phyloP scores from a whole-genome alignment of 2,329 filamentous ascomycete species.

The Aspergillus sp. region DNA sequence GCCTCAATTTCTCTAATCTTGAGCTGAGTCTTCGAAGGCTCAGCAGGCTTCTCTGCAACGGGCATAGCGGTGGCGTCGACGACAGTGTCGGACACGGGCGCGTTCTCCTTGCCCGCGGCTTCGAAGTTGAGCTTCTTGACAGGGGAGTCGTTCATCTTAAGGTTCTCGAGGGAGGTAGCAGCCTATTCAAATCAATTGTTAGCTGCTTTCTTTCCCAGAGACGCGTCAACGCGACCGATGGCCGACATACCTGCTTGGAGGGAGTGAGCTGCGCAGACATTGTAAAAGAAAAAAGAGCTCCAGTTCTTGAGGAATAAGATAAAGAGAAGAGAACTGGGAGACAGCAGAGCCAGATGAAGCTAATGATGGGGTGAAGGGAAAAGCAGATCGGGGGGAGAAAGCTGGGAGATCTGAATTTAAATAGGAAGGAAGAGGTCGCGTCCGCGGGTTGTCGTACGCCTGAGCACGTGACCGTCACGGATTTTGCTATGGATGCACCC shows the following conservation, averaged over 20 bases:
- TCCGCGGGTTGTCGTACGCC: not conserved
- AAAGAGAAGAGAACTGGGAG: slow-evolving; percentile 25
- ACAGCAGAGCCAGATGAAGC: too few species aligned
- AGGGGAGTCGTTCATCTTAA: slow-evolving; percentile 87
- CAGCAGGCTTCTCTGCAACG: slow-evolving; percentile 44
- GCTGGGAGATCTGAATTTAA: slow-evolving; percentile 1
- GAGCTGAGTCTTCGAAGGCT: slow-evolving; percentile 45
- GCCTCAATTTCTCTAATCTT: slow-evolving; percentile 68
- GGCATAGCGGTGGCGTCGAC: slow-evolving; percentile 60
- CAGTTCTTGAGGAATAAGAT: slow-evolving; percentile 21
- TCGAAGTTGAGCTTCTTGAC: slow-evolving; percentile 85
- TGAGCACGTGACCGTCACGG: too few species aligned
- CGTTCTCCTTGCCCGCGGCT: slow-evolving; percentile 78
- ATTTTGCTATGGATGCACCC: too few species aligned
- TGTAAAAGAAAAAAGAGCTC: slow-evolving; percentile 28
- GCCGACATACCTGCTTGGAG: slow-evolving; percentile 66
- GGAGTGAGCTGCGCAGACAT: slow-evolving; percentile 78
- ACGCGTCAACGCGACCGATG: slow-evolving; percentile 38
- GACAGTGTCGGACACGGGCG: slow-evolving; percentile 52
- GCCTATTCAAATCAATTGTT: slow-evolving; percentile 59
- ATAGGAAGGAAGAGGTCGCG: not conserved
- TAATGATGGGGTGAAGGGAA: too few species aligned
- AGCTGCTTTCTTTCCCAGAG: slow-evolving; percentile 30
- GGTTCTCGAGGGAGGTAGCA: slow-evolving; percentile 78
- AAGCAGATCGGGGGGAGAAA: too few species aligned